Conservation (phyloP, 768 basidiomycete species). For the Leccinum incarnatum region DNA sequence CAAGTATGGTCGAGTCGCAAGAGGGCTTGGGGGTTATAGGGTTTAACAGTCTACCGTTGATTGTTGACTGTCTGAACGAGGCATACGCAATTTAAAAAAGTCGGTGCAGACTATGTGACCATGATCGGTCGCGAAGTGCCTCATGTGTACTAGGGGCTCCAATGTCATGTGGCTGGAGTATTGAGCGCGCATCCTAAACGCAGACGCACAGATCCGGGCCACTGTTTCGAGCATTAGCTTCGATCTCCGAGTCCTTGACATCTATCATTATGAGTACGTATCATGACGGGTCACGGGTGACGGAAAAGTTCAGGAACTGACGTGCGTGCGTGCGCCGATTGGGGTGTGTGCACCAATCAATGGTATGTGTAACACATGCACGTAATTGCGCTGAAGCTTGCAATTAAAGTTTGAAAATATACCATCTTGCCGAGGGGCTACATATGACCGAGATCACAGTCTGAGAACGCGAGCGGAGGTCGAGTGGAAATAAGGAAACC, state of each 20-base stretch:
- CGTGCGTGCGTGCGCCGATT: slow-evolving; percentile 8
- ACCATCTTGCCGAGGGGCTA: background rate
- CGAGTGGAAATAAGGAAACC: slow-evolving; percentile 23
- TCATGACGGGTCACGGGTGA: slow-evolving; percentile 1
- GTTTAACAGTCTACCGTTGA: slow-evolving; percentile 48
- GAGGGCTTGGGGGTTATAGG: background rate
- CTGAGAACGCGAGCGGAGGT: slow-evolving; percentile 15
- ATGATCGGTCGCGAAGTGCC: background rate
- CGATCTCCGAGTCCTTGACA: slow-evolving; percentile 4
- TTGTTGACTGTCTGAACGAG: slow-evolving; percentile 44
- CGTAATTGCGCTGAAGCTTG: slow-evolving; percentile 33
- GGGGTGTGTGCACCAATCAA: too few relatives aligned
- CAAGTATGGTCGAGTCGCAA: background rate
- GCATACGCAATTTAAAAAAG: slow-evolving; percentile 25
- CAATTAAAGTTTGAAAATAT: slow-evolving; percentile 28
- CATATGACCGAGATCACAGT: background rate
- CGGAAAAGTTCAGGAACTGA: slow-evolving; percentile 9
- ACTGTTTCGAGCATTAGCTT: slow-evolving; percentile 2
- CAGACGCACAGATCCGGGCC: slow-evolving; percentile 12
- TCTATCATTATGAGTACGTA: background rate
- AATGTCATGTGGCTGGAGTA: slow-evolving; percentile 10
- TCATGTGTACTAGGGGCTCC: background rate
- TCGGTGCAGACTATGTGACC: slow-evolving; percentile 57
- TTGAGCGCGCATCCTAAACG: slow-evolving; percentile 21
- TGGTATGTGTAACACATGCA: slow-evolving; percentile 26